Conservation (phyloP, 75 land plant species). For the Cupressus sempervirens region DNA sequence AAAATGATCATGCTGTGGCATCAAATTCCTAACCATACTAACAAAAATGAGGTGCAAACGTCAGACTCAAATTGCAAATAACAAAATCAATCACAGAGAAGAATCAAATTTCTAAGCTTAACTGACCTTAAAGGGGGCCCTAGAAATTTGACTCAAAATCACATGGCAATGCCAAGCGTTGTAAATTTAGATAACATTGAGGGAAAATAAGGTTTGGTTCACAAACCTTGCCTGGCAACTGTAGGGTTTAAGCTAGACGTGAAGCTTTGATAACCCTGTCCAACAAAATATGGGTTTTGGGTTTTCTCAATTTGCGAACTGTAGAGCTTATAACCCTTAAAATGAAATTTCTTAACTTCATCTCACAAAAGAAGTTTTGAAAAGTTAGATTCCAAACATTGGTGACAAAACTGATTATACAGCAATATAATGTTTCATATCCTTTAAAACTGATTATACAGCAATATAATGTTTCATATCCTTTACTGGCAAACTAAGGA, state of each 20-base stretch:
- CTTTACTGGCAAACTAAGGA: background rate
- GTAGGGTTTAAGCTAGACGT: background rate
- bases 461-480: background rate
- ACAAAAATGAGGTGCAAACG: too few species aligned
- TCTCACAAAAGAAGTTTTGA: too few species aligned
- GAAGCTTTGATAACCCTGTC: background rate
- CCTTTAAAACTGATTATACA: background rate
- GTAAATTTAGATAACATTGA: background rate
- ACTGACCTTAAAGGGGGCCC: background rate
- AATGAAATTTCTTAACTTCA: too few species aligned
- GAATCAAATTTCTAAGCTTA: background rate
- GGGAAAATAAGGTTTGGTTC: background rate
- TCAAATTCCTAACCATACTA: too few species aligned
- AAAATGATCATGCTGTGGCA: too few species aligned
- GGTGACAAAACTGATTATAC: too few species aligned
- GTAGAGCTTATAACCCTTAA: background rate
- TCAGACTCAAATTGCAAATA: background rate
- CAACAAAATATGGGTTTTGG: background rate
- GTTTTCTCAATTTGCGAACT: background rate
- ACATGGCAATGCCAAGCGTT: background rate
- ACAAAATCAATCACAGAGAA: background rate
- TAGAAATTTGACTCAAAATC: background rate
- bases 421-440: background rate
- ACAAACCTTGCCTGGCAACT: constrained; percentile 36
- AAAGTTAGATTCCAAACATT: background rate